Percentiles rank a stretch among this genome's conserved stretches.
These are phyloP conservation scores for Globisporangium radiosum DNA, from an alignment of 352 stramenopile genomes.

Conservation along the genomic window DNA sequence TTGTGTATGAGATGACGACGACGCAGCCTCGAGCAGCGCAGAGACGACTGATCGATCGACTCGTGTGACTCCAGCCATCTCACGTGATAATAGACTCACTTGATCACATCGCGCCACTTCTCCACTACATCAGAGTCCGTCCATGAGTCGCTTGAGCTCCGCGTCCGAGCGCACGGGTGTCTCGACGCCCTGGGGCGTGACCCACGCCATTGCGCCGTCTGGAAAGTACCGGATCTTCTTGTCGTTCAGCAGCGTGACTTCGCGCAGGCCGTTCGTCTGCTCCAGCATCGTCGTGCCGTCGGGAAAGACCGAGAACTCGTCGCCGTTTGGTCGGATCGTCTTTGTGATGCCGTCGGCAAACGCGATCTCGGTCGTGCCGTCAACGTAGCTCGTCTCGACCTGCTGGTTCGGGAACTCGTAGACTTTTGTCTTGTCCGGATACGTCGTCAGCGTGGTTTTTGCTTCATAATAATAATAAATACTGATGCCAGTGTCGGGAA, in stretches of 20 bases:
- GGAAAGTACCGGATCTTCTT: constrained; percentile 72
- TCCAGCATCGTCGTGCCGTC: constrained; percentile 84
- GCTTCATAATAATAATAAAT: constrained; percentile 94
- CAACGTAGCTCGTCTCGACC: constrained; percentile 89
- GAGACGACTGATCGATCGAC: background rate
- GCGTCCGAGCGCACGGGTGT: constrained; percentile 53
- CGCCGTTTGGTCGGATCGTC: constrained; percentile 60
- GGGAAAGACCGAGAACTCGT: constrained; percentile 78
- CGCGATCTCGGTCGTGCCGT: constrained; percentile 92
- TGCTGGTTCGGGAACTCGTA: constrained; percentile 96
- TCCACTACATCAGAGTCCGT: constrained; percentile 9
- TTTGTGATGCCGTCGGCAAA: constrained; percentile 94
- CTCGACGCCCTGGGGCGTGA: constrained; percentile 37
- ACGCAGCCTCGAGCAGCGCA: background rate
- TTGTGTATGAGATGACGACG: background rate
- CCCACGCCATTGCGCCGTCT: constrained; percentile 60
- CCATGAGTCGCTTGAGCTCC: constrained; percentile 56
- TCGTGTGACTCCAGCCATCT: background rate
- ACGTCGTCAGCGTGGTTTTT: constrained; percentile 92
- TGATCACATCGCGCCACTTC: no score
- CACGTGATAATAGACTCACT: no score
- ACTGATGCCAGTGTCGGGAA: constrained; percentile 79
- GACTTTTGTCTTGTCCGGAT: constrained; percentile 90
- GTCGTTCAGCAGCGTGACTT: constrained; percentile 71
- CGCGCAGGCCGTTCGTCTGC: constrained; percentile 51